Evolutionary conservation across 1,284 basidiomycete species (phyloP).

Genomic region (Leucoagaricus sp.): DNA sequence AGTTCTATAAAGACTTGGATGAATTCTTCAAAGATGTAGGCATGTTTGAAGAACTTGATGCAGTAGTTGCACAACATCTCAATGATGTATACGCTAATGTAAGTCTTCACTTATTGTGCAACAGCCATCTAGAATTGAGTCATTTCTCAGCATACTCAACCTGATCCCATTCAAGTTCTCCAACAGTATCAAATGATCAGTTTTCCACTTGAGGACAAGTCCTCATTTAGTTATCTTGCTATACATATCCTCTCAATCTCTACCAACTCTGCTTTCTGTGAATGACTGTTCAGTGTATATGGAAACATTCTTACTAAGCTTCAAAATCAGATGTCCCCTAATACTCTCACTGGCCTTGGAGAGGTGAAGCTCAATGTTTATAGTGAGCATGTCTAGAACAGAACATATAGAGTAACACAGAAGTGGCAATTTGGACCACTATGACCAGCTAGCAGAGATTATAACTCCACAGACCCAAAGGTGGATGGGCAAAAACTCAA

Average conservation of each 20-base stretch:
- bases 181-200: not conserved
- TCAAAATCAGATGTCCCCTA: conserved; percentile 20
- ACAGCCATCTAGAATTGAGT: not conserved
- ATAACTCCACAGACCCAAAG: not conserved
- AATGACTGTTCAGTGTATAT: conserved; percentile 30
- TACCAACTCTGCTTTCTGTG: conserved; percentile 31
- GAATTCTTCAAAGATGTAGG: too few species aligned
- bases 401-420: not conserved
- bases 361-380: conserved; percentile 26
- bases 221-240: not conserved
- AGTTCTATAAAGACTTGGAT: too few species aligned
- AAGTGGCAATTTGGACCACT: not conserved
- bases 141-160: not conserved
- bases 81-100: not conserved
- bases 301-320: conserved; percentile 29
- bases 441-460: too few species aligned
- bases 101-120: not conserved
- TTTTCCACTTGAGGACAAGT: not conserved
- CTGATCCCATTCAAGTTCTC: not conserved
- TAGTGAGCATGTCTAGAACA: not conserved
- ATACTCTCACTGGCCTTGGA: conserved; percentile 17
- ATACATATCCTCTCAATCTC: conserved; percentile 20
- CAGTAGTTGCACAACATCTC: too few species aligned
- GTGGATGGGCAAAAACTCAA: not conserved
- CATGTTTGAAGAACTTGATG: too few species aligned